Conservation (phyloP, 805 yeast species). For the Novakomyces olei region DNA sequence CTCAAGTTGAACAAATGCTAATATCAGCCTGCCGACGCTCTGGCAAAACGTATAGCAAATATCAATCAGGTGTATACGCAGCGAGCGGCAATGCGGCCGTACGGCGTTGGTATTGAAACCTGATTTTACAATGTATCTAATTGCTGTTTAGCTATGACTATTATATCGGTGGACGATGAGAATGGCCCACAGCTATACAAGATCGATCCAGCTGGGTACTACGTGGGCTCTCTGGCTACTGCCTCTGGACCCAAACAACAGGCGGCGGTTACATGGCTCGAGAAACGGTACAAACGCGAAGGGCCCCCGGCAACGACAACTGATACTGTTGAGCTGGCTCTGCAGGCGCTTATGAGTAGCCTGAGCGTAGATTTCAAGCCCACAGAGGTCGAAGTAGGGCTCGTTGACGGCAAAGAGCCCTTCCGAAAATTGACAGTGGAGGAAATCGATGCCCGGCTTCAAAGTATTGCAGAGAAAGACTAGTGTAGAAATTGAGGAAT, state of each 20-base stretch:
- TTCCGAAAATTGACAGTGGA: constrained; percentile 58
- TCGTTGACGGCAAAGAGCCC: constrained; percentile 32
- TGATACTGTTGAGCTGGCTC: constrained; percentile 64
- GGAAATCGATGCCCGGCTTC: constrained; percentile 83
- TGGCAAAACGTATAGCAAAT: constrained; percentile 79
- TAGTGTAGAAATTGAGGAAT: constrained; percentile 16
- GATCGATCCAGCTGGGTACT: constrained; percentile 96
- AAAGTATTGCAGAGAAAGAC: constrained; percentile 91
- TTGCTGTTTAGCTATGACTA: no score
- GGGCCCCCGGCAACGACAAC: constrained; percentile 13
- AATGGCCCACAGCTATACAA: constrained; percentile 74
- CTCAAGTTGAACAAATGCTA: no score
- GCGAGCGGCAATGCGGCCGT: constrained; percentile 94
- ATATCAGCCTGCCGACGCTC: constrained; percentile 7
- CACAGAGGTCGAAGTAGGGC: constrained; percentile 82
- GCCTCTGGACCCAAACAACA: constrained; percentile 91
- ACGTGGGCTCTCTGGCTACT: constrained; percentile 70
- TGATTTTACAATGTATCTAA: no score
- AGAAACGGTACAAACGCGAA: constrained; percentile 59
- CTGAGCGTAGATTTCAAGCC: constrained; percentile 85
- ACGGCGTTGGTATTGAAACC: no score
- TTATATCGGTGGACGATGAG: constrained; percentile 73
- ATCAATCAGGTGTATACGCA: constrained; percentile 89
- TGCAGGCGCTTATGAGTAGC: constrained; percentile 63
- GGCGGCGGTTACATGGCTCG: constrained; percentile 74